Base-by-base conservation (phyloP, 169 alveolate genomes). In the Eimeria necatrix region DNA sequence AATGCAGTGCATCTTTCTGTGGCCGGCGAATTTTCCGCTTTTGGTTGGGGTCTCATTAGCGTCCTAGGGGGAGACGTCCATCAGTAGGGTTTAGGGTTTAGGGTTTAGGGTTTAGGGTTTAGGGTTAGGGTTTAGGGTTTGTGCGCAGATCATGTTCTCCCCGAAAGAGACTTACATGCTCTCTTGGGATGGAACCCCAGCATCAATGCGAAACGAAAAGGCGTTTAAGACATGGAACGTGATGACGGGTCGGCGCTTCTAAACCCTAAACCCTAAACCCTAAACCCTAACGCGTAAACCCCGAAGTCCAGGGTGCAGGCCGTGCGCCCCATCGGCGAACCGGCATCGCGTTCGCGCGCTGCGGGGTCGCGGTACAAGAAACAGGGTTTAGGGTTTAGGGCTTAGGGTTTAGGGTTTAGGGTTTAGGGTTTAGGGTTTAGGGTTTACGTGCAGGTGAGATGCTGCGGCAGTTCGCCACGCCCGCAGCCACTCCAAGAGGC, bases 101-200 rank as follows among this genome's bases (percentile, higher is more conserved):
- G 83, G 20, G 20, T n/a, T 26, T 71, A 74, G 85, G 59, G 85
- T 74, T 32, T 74, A 74, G 59, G 85, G 85, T 32, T 74, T 48
- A 41, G 64, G 41, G 41, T 32, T 32, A 32, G 56, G 60, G 85
- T 74, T 74, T 24, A 12, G 68, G 68, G 68, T 56, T 12, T 46
- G 60, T 4, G 2, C 61, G 24, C 94, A 90, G 94, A 52, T 96
- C 93, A 81, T 68, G 70, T 98, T 98, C 85, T 97, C 99, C 14
- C 99, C 99, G 3, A 97, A 97, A 70, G 99, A 98, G 86, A 98
- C 98, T 71, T 98, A 98, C 96, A 95, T 98, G 84, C 91, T 97
- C 51, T 97, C 99, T 3, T 98, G 99, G 99, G 99, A 98, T 88
- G 99, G 99, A 20, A 96, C 98, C 59, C 97, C 98, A 3, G 97